These are phyloP conservation scores for Boletus coccyginus DNA, from an alignment of 768 basidiomycete genomes.

Conservation along the genomic window DNA sequence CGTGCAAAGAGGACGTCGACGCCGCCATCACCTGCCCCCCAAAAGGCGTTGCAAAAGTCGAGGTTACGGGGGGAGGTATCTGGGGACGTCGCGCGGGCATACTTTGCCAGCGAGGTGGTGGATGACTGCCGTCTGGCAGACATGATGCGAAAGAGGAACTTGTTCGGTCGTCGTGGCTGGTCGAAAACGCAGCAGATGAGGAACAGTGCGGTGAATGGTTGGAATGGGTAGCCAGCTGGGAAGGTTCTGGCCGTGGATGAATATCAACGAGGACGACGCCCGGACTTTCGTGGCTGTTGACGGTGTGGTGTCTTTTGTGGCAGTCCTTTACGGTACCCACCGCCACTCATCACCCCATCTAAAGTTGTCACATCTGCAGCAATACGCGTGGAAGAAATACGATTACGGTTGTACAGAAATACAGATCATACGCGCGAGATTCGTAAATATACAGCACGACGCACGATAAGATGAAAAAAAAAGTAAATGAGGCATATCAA, in stretches of 20 bases:
- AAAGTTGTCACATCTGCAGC: too few relatives aligned
- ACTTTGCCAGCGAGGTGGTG: constrained; percentile 75
- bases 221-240: background rate
- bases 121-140: constrained; percentile 77
- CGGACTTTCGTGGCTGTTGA: too few relatives aligned
- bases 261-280: background rate
- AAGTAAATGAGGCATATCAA: too few relatives aligned
- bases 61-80: constrained; percentile 47
- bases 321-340: constrained; percentile 3
- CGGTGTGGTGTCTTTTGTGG: constrained; percentile 16
- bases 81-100: constrained; percentile 52
- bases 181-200: constrained; percentile 16
- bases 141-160: constrained; percentile 52
- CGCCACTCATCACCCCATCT: too few relatives aligned
- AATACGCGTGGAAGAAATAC: too few relatives aligned
- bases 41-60: constrained; percentile 98
- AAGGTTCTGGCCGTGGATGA: background rate
- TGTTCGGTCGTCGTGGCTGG: constrained; percentile 15
- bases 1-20: constrained; percentile 89
- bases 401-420: background rate
- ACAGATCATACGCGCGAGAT: background rate
- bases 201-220: constrained; percentile 11
- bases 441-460: background rate
- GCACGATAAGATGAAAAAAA: background rate
- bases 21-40: constrained; percentile 84